Percentiles rank a stretch among this genome's conserved stretches.
Conservation (phyloP, 352 stramenopile genomes). For the Detonula confervacea region DNA sequence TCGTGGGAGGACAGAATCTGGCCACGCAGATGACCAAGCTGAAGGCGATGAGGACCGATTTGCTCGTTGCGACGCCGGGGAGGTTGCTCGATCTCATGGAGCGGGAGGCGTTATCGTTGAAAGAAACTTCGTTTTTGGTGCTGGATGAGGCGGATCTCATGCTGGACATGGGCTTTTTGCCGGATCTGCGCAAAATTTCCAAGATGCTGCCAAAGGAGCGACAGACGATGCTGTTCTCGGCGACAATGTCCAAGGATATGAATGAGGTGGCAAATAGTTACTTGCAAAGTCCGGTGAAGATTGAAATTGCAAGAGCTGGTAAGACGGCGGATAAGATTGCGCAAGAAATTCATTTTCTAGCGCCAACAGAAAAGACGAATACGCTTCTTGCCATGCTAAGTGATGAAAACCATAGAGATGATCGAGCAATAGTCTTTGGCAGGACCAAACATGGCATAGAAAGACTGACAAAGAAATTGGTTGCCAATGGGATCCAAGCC, state of each 20-base stretch:
- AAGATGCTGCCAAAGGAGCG: constrained; percentile 93
- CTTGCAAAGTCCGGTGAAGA: constrained; percentile 94
- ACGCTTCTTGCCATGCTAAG: constrained; percentile 99
- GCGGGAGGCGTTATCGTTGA: constrained; percentile 89
- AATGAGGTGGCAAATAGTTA: constrained; percentile 97
- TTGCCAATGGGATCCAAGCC: constrained; percentile 97
- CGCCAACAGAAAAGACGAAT: constrained; percentile 99
- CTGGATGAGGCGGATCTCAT: constrained; percentile 91
- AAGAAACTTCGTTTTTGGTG: constrained; percentile 85
- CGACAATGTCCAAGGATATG: constrained; percentile 99
- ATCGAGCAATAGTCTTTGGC: constrained; percentile 98
- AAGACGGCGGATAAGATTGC: constrained; percentile 97
- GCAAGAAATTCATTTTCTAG: constrained; percentile 99
- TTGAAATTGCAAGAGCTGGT: constrained; percentile 98
- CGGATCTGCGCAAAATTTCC: constrained; percentile 99
- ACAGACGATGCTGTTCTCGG: constrained; percentile 96
- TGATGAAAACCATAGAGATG: constrained; percentile 94
- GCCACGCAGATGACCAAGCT: constrained; percentile 96
- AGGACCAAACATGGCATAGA: constrained; percentile 98
- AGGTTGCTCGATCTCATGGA: constrained; percentile 94
- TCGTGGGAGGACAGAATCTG: constrained; percentile 95
- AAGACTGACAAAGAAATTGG: constrained; percentile 94
- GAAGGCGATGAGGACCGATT: constrained; percentile 95
- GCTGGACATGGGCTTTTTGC: constrained; percentile 95
- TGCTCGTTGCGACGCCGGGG: constrained; percentile 95